Evolutionary conservation across 2,329 filamentous ascomycete genomes (phyloP).

Genomic region (Grosmannia serpens): DNA sequence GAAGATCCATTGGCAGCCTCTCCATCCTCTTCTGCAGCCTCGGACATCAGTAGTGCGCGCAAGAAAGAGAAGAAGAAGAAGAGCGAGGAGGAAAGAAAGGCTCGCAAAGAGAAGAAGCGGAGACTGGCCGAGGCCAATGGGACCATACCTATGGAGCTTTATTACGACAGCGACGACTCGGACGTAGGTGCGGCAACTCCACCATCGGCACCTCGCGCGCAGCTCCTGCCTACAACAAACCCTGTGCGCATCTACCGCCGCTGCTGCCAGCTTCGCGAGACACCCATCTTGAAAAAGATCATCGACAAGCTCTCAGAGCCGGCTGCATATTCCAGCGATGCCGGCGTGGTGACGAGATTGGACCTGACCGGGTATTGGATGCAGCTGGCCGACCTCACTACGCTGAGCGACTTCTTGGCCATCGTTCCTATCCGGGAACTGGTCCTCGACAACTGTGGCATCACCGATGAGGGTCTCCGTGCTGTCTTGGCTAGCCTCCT

Average conservation of each 20-base stretch:
- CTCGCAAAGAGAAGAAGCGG: conserved; percentile 80
- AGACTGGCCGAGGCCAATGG: conserved; percentile 81
- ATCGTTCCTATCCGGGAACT: conserved; percentile 85
- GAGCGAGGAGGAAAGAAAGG: conserved; percentile 84
- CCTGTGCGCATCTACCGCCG: conserved; percentile 85
- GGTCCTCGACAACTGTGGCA: conserved; percentile 72
- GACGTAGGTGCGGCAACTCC: conserved; percentile 21
- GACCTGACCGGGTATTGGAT: conserved; percentile 79
- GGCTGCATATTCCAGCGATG: conserved; percentile 50
- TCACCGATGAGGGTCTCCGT: conserved; percentile 77
- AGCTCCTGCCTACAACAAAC: conserved; percentile 72
- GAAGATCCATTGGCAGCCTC: background rate
- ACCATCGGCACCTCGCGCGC: conserved; percentile 32
- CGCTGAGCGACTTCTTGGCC: conserved; percentile 85
- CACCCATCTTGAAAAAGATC: conserved; percentile 81
- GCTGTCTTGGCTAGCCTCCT: conserved; percentile 79
- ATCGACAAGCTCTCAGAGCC: conserved; percentile 74
- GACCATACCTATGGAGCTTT: conserved; percentile 71
- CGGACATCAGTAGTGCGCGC: conserved; percentile 31
- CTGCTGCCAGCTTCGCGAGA: conserved; percentile 89
- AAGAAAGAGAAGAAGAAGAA: conserved; percentile 96
- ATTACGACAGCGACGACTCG: conserved; percentile 54
- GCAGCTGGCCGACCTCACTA: conserved; percentile 71
- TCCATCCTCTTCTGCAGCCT: background rate
- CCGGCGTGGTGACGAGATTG: conserved; percentile 70